phyloP scores from a whole-genome alignment of 164 flowering plant genomes.

The Stephania yunnanensis region DNA sequence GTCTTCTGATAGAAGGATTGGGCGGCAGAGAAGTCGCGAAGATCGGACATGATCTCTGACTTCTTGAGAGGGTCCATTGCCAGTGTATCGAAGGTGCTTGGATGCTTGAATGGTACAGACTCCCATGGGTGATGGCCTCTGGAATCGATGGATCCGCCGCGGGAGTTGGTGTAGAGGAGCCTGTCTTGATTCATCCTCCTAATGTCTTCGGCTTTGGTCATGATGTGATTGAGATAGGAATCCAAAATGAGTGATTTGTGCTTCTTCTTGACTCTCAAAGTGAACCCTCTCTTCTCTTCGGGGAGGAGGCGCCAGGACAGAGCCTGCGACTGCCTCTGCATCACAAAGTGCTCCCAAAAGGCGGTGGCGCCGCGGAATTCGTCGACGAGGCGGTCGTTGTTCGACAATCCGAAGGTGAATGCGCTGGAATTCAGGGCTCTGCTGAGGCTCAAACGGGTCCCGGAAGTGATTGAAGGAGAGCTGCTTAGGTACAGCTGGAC shows the following conservation, averaged over 20 bases:
- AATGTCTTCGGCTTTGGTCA: slow-evolving; percentile 53
- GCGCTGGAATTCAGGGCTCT: slow-evolving; percentile 56
- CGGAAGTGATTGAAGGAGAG: slow-evolving; percentile 42
- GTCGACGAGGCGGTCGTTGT: slow-evolving; percentile 57
- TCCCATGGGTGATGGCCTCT: slow-evolving; percentile 83
- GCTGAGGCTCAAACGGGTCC: slow-evolving; percentile 50
- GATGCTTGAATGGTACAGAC: slow-evolving; percentile 77
- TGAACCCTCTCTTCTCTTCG: slow-evolving; percentile 73
- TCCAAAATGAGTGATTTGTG: slow-evolving; percentile 46
- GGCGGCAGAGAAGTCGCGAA: slow-evolving; percentile 51
- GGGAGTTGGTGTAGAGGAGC: slow-evolving; percentile 59
- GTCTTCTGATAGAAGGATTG: slow-evolving; percentile 52
- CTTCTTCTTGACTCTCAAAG: slow-evolving; percentile 49
- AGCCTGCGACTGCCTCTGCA: slow-evolving; percentile 49
- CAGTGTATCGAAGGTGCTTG: slow-evolving; percentile 71
- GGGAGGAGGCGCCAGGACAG: slow-evolving; percentile 74
- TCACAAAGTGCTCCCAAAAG: slow-evolving; percentile 73
- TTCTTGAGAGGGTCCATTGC: slow-evolving; percentile 70
- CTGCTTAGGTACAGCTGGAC: slow-evolving; percentile 68
- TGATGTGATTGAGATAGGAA: slow-evolving; percentile 56
- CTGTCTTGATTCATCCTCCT: slow-evolving; percentile 61
- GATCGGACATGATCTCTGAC: slow-evolving; percentile 51
- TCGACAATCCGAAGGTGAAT: slow-evolving; percentile 56
- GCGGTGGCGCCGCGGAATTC: slow-evolving; percentile 45
- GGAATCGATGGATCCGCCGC: slow-evolving; percentile 63